Evolutionary conservation across 1,284 basidiomycete species (phyloP), one percentile per base, ranked within the genome.

Genomic region (Ceratobasidium sp.): DNA sequence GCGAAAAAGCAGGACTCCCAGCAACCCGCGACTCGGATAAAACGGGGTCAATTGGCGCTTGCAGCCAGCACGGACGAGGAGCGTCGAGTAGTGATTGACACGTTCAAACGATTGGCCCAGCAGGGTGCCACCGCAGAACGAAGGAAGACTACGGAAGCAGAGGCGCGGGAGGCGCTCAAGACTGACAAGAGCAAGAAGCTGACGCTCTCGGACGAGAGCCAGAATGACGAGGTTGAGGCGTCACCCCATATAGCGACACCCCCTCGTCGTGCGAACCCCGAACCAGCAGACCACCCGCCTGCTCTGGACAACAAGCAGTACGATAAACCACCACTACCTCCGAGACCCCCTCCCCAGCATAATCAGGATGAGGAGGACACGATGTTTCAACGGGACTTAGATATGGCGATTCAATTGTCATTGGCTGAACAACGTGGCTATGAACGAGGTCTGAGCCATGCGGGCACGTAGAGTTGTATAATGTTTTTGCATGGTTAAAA

Each of bases 41-140:
- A 79, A 7, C 81, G 85, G 74, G 85, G 86, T 0, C 62, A 81
- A 2, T 79, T 81, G 69, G 84, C 82, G 0, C 81, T 83, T 5
- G 77, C 78, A 62, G 72, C 76, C 19, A 83, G 83, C 77, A 81
- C 81, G 0, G 76, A 77, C 19, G 76, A 79, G 2, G 80, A 86
- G 74, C 81, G 82, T 22, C 65, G 77, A 1, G 77, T 77, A 4
- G 81, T 88, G 19, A 69, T 86, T 19, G 77, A 79, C 39, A 78
- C 76, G 34, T 88, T 86, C 79, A 80, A 83, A 31, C 80, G 81
- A 7, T 78, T 83, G 31, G 81, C 82, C 69, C 76, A 59, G 43
- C 72, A 59, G 22, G 71, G 75, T 22, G 80, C 80, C 11, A 79
- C 81, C 2, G 78, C 80, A 29, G 81, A 82, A 58, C 79, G 86